A percentile compares a stretch with the other conserved stretches of the same genome.
phyloP scores from a whole-genome alignment of 2,329 filamentous ascomycete species.

The Alternaria conjuncta region DNA sequence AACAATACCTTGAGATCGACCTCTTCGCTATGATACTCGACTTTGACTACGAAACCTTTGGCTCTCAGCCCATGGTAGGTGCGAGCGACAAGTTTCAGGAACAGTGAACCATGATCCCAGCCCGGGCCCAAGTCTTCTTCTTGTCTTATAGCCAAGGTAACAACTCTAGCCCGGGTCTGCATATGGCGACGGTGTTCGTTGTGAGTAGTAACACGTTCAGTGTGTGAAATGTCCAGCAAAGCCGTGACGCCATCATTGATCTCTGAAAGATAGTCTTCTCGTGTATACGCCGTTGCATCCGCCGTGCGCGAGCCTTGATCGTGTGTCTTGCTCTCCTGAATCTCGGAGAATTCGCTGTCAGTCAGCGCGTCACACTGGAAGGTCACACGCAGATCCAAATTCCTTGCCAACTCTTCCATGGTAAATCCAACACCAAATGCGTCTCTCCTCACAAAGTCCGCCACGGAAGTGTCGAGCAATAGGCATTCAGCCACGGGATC shows the following conservation, averaged over 20 bases:
- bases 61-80: slow-evolving; percentile 3
- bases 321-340: not conserved
- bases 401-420: slow-evolving; percentile 6
- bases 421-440: slow-evolving; percentile 6
- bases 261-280: not conserved
- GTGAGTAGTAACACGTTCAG: not conserved
- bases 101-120: not conserved
- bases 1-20: slow-evolving; percentile 1
- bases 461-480: slow-evolving; percentile 1
- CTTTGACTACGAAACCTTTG: slow-evolving; percentile 8
- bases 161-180: not conserved
- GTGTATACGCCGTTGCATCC: not conserved
- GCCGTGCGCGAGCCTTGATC: not conserved
- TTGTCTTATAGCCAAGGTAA: slow-evolving; percentile 6
- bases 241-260: not conserved
- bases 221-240: not conserved
- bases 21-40: slow-evolving; percentile 7
- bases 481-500: slow-evolving; percentile 1
- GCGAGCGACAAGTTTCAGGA: slow-evolving; percentile 1
- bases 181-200: not conserved
- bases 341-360: not conserved
- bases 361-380: slow-evolving; percentile 7
- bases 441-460: slow-evolving; percentile 11
- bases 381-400: slow-evolving; percentile 10
- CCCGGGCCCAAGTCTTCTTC: not conserved